phyloP scores from a whole-genome alignment of 192 early-diverging fungal species.

The Rhizophlyctis rosea region DNA sequence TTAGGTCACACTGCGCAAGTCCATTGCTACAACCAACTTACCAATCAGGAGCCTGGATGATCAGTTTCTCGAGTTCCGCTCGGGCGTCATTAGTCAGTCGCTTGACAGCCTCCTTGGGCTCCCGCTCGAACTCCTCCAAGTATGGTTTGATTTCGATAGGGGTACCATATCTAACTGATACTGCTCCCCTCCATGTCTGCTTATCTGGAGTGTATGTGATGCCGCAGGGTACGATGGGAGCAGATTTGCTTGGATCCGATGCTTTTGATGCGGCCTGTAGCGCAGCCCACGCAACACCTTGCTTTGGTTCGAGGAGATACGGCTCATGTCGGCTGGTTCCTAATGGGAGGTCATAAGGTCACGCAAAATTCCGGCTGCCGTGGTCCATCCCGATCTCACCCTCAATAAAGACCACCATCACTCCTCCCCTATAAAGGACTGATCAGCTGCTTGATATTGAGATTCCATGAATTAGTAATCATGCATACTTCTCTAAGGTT shows the following conservation, averaged over 20 bases:
- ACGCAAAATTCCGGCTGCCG: not conserved
- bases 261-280: conserved; percentile 14
- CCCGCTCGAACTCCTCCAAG: conserved; percentile 14
- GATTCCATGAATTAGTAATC: not conserved
- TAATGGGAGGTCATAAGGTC: not conserved
- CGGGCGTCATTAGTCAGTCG: conserved; percentile 8
- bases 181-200: conserved; percentile 7
- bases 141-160: conserved; percentile 16
- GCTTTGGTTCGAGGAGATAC: conserved; percentile 16
- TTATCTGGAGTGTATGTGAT: conserved; percentile 24
- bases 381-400: conserved; percentile 2
- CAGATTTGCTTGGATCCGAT: conserved; percentile 6
- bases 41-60: conserved; percentile 19
- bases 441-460: not conserved
- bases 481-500: conserved; percentile 16
- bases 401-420: conserved; percentile 25
- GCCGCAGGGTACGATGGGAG: conserved; percentile 23
- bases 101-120: conserved; percentile 21
- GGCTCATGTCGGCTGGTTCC: conserved; percentile 25
- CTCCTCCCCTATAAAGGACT: conserved; percentile 17
- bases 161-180: conserved; percentile 13
- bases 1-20: not conserved
- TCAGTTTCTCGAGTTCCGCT: conserved; percentile 6
- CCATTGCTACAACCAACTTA: not conserved
- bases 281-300: conserved; percentile 21